A percentile compares a stretch with the other conserved stretches of the same genome.
These are phyloP conservation scores for Trichocladium uniseriatum DNA, from an alignment of 495 filamentous ascomycete genomes.

Conservation along the genomic window DNA sequence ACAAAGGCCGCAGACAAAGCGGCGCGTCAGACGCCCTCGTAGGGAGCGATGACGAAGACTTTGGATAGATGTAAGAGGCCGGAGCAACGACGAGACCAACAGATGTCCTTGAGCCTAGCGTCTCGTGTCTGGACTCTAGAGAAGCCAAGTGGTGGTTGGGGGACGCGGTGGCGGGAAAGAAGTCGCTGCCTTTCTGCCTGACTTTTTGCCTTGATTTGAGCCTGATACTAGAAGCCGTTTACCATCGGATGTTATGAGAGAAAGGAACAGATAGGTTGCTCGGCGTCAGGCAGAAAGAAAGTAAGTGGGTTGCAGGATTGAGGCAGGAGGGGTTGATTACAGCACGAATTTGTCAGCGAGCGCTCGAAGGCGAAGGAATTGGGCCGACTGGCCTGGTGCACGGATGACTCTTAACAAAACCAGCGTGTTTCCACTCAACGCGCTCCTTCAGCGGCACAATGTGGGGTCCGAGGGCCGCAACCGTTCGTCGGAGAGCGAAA, in stretches of 20 bases:
- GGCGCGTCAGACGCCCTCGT: neutral
- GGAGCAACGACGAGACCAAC: neutral
- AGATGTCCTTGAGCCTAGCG: too few relatives aligned
- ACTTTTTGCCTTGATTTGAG: constrained; percentile 9
- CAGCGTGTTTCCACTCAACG: neutral
- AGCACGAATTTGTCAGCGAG: constrained; percentile 13
- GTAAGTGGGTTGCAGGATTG: too few relatives aligned
- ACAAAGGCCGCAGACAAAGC: neutral
- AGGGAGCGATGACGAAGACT: neutral
- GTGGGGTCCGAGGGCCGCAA: too few relatives aligned
- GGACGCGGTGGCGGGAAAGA: neutral
- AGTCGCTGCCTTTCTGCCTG: neutral
- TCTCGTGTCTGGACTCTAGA: too few relatives aligned
- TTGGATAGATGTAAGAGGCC: neutral
- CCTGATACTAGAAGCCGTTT: neutral
- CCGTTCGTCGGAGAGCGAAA: too few relatives aligned
- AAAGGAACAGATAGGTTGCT: too few relatives aligned
- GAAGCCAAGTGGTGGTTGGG: too few relatives aligned
- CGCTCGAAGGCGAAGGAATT: constrained; percentile 5
- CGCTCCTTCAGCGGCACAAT: too few relatives aligned
- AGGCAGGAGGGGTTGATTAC: neutral
- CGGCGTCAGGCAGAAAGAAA: too few relatives aligned
- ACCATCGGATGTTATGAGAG: too few relatives aligned
- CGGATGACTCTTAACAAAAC: neutral
- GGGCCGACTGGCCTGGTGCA: neutral